Evolutionary conservation across 257 asterid species (phyloP), one percentile per base, ranked within the genome.

Genomic region (Solanum corneliomulleri): DNA sequence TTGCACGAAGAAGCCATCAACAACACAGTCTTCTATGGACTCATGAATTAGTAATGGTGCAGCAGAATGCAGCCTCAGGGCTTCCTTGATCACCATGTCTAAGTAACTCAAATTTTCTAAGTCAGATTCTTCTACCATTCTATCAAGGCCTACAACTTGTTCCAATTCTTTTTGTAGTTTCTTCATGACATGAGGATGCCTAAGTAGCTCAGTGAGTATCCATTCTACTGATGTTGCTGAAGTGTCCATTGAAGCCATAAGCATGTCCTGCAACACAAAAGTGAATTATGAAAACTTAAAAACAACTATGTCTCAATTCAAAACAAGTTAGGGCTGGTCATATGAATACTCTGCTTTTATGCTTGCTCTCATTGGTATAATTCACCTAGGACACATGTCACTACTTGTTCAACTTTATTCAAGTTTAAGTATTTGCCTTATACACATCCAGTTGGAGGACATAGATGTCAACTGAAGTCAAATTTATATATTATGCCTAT

Each of bases 31-130:
- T 86, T 88, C 85, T 16, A 74, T 86, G 4, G 90, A 87, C 11
- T 86, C 88, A 0, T 77, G 90, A 52, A 90, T 25, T 4, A 90
- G 78, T 13, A 90, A 42, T 7, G 90, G 92, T 82, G 80, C 88
- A n/a, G 77, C 77, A 1, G 88, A 89, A 42, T 90, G 92, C n/a
- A 90, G 87, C 68, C 92, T 80, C 23, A 89, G 82, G 4, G 89
- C 62, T 62, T 89, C 91, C 74, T 88, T 90, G 9, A 90, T 31
- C 2, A 88, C 89, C 87, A 88, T 82, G 82, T 86, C 82, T 8
- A 89, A 85, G 41, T 85, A 87, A 4, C 35, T 75, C 18, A 89
- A 41, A 21, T 72, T 33, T 29, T 89, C 86, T 2, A 89, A 76
- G 66, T 89, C 88, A 3, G 64, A 70, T 66, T 89, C 91, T 52